Percentiles rank a stretch among this genome's conserved stretches.
phyloP scores from a whole-genome alignment of 2,329 filamentous ascomycete species.

The Arthrobotrys iridis region DNA sequence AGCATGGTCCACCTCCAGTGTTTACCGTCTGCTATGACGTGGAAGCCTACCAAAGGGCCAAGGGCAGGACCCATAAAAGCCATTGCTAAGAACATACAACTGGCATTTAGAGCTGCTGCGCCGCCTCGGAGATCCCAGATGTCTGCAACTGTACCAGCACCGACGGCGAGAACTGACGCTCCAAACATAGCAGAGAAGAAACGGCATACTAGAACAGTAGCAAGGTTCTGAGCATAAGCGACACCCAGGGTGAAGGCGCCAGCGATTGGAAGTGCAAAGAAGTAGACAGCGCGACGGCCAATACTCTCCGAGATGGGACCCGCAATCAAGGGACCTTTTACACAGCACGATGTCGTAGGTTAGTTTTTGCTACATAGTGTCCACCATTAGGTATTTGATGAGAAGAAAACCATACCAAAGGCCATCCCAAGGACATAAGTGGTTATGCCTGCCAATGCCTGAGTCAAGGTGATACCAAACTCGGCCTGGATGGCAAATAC shows the following conservation, averaged over 20 bases:
- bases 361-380: neutral
- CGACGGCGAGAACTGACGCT: constrained; percentile 65
- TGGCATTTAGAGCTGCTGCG: constrained; percentile 20
- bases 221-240: constrained; percentile 56
- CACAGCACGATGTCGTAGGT: neutral
- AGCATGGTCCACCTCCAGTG: constrained; percentile 52
- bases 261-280: constrained; percentile 57
- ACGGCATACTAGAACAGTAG: constrained; percentile 60
- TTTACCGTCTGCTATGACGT: constrained; percentile 38
- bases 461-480: constrained; percentile 15
- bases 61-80: constrained; percentile 51
- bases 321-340: constrained; percentile 56
- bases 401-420: constrained; percentile 26
- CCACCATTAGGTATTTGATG: neutral
- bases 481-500: constrained; percentile 37
- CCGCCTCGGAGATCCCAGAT: constrained; percentile 60
- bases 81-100: constrained; percentile 48
- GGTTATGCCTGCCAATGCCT: constrained; percentile 40
- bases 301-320: constrained; percentile 45
- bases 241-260: constrained; percentile 58
- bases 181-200: constrained; percentile 62
- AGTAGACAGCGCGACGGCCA: constrained; percentile 57
- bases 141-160: constrained; percentile 66
- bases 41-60: constrained; percentile 43
- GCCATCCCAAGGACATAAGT: constrained; percentile 51